Evolutionary conservation across 202 grass and related monocot genomes (phyloP), one percentile per base, ranked within the genome.

Genomic region (Cymbopogon flexuosus): DNA sequence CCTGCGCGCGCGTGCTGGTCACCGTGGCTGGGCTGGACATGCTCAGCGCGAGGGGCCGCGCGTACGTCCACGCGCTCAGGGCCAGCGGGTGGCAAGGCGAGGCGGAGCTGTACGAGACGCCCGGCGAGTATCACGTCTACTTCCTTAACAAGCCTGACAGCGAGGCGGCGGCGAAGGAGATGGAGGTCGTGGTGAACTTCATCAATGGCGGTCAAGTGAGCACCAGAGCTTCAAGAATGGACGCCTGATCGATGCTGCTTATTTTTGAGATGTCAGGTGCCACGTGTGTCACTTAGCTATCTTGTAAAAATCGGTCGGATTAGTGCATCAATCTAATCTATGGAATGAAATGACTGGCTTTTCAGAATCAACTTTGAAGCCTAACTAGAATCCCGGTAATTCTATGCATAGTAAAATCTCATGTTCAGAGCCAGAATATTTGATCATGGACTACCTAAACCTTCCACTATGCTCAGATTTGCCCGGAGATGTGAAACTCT

Each of bases 121-220:
- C 59, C 12, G 89, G 87, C 43, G 84, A 94, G 71, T 2, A 56
- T 1, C 89, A 94, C 21, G 75, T 68, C 4, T 94, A 87, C 66
- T 89, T 87, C 34, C 62, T 92, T 9, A 1, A 11, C 0, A 84
- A 95, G 60, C 42, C 81, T 1, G 65, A 79, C 14, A 63, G 75
- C 16, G 76, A 90, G 45, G 43, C 88, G 70, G 84, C 89, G 10
- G 15, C 30, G 0, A 83, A 46, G 82, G 82, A 88, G 86, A 86
- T 91, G 89, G 82, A 88, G 5, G 62, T 73, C 3, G 21, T 83
- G 24, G 85, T 61, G 18, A 68, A 69, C 30, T 91, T 91, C 82
- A 88, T 91, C 61, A 70, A 79, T 47, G 69, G 62, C 9, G 78
- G 18, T 1, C 49, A 10, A 16, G 37, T 6, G 13, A 49, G 1